These are phyloP conservation scores for Pterocarpus santalinus DNA, from an alignment of 306 rosid genomes.

Conservation along the genomic window DNA sequence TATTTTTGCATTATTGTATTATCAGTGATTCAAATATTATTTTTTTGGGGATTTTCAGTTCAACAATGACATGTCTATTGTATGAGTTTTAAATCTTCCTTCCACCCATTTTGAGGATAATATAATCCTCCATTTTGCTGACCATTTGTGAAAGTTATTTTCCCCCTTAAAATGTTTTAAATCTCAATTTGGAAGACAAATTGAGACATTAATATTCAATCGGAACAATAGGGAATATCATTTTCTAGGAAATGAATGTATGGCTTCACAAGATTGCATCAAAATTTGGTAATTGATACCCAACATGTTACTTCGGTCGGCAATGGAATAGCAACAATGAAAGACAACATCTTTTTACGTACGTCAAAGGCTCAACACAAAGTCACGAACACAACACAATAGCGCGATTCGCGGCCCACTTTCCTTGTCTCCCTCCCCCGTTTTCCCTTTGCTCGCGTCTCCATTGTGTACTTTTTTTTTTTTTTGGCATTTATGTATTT, in stretches of 20 bases:
- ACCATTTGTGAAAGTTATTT: no score
- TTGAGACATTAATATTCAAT: no score
- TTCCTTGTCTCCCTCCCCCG: no score
- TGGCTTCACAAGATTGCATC: conserved; percentile 46
- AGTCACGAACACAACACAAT: conserved; percentile 36
- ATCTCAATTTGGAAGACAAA: not conserved
- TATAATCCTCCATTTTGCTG: no score
- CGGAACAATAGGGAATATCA: not conserved
- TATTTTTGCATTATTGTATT: no score
- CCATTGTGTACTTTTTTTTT: not conserved
- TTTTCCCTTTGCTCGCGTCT: conserved; percentile 8
- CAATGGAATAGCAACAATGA: not conserved
- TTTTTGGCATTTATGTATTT: not conserved
- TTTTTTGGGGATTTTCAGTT: no score
- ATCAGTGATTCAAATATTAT: no score
- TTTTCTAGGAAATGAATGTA: not conserved
- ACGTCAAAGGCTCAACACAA: conserved; percentile 33
- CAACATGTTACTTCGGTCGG: not conserved
- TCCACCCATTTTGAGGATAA: no score
- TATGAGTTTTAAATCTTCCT: no score
- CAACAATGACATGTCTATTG: no score
- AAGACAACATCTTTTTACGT: conserved; percentile 33
- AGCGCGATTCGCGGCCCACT: conserved; percentile 61
- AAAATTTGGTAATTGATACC: conserved; percentile 33
- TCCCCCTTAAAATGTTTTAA: no score